These are phyloP conservation scores for Tulasnella sp. DNA, from an alignment of 768 basidiomycete genomes.

Conservation along the genomic window DNA sequence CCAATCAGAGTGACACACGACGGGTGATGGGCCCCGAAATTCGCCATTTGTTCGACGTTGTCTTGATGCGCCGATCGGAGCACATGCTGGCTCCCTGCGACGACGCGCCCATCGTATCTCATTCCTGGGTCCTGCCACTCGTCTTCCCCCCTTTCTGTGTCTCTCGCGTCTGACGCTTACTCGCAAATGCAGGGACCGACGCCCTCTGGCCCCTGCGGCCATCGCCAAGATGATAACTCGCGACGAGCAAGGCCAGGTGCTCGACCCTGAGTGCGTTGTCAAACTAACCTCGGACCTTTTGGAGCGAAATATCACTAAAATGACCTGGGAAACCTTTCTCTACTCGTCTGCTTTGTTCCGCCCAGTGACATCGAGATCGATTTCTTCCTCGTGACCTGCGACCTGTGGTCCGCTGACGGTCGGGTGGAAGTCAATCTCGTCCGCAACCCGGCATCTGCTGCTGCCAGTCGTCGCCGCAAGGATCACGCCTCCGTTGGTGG, in stretches of 20 bases:
- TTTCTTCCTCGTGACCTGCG: constrained; percentile 90
- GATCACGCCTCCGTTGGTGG: neutral
- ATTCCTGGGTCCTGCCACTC: constrained; percentile 1
- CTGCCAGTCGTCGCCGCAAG: constrained; percentile 16
- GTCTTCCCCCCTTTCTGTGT: neutral
- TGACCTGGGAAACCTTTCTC: neutral
- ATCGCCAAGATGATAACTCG: constrained; percentile 80
- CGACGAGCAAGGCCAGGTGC: constrained; percentile 64
- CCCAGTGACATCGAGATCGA: constrained; percentile 80
- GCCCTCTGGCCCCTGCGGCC: constrained; percentile 89
- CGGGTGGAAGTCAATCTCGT: constrained; percentile 87
- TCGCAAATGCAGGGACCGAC: constrained; percentile 63
- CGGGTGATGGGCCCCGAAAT: neutral
- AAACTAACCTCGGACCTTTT: neutral
- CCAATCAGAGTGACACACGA: neutral
- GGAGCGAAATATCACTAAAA: neutral
- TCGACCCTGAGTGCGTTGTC: constrained; percentile 73
- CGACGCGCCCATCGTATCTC: neutral
- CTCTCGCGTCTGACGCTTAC: neutral
- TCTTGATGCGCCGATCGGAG: constrained; percentile 5
- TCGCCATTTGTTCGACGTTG: constrained; percentile 32
- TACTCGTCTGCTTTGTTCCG: constrained; percentile 35
- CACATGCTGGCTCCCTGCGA: constrained; percentile 2
- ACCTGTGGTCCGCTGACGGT: constrained; percentile 86
- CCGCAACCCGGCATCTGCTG: constrained; percentile 71